Conservation (phyloP, 148 eudicot species). For the Selenicereus undatus region DNA sequence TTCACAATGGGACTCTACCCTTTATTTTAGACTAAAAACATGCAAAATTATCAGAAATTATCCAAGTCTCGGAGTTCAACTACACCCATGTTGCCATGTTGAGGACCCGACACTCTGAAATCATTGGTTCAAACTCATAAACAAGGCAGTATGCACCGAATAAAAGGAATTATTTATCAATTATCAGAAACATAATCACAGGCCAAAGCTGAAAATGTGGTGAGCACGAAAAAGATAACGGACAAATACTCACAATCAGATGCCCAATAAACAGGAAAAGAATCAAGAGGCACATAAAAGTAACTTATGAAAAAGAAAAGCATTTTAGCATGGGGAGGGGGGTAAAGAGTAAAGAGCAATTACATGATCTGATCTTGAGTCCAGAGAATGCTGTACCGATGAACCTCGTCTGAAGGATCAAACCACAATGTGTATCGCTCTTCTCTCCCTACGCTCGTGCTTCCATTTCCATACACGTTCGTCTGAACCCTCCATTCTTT, state of each 20-base stretch:
- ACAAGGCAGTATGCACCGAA: not conserved
- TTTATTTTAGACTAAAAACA: not conserved
- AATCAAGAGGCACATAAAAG: constrained; percentile 9
- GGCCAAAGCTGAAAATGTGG: constrained; percentile 17
- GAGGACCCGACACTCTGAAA: too few relatives aligned
- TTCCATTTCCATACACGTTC: constrained; percentile 88
- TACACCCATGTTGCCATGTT: too few relatives aligned
- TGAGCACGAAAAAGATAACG: not conserved
- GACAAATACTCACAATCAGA: not conserved
- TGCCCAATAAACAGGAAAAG: constrained; percentile 11
- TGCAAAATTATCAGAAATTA: not conserved
- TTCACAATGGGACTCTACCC: not conserved
- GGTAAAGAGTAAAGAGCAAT: constrained; percentile 15
- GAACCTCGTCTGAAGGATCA: constrained; percentile 87
- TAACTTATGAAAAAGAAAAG: not conserved
- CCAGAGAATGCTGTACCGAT: constrained; percentile 85
- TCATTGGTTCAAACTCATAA: not conserved
- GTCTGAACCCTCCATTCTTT: constrained; percentile 94
- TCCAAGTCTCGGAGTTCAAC: too few relatives aligned
- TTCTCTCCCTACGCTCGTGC: constrained; percentile 79
- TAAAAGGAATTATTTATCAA: not conserved
- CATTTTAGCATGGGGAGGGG: not conserved
- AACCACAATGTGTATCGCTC: constrained; percentile 89
- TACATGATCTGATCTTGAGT: constrained; percentile 68
- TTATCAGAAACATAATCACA: constrained; percentile 5